Evolutionary conservation across 352 stramenopile species (phyloP), one percentile per base, ranked within the genome.

Genomic region (Phytophthora aleatoria): DNA sequence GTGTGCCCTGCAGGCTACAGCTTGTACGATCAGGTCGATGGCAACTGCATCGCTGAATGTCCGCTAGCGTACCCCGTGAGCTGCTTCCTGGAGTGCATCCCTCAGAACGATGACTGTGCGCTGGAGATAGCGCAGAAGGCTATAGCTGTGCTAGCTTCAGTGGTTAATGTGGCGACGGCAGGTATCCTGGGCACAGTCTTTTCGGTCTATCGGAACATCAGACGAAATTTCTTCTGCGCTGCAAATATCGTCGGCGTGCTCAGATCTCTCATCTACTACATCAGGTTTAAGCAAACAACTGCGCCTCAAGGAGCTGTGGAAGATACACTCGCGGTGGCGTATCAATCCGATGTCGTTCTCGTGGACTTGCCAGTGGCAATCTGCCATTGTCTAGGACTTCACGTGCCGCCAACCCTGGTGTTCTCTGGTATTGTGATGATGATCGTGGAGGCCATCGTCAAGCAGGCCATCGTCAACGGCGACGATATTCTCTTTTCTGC

Each of bases 331-430:
- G 39, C 58, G 15, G n/a, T 60, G 3, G 51, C 52, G 5, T 68
- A 68, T 30, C 64, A 72, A 50, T 61, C 64, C 2, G 58, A 72
- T 53, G 52, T 68, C 2, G 58, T 72, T 5, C 30, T 59, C 2
- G 51, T 64, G n/a, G 58, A 72, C 36, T 61, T 72, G 13, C 64
- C 64, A 13, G 58, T 64, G 16, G 58, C 59, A 28, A 57, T 72
- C 16, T 57, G 51, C 42, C 50, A 68, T 42, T 72, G 64, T 50
- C 47, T 72, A 11, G 47, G 52, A 10, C 26, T 64, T n/a, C 45
- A 61, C 24, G 64, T 72, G 8, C 59, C 64, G 2, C 26, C 51
- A 24, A 64, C 31, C 1, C 36, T 64, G 35, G 45, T 64, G n/a
- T 68, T 64, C 13, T 52, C 52, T 27, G 52, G 58, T 44, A 27